Evolutionary conservation across 345 rosid genomes (phyloP).

Genomic region (Erysimum cheiranthoides): DNA sequence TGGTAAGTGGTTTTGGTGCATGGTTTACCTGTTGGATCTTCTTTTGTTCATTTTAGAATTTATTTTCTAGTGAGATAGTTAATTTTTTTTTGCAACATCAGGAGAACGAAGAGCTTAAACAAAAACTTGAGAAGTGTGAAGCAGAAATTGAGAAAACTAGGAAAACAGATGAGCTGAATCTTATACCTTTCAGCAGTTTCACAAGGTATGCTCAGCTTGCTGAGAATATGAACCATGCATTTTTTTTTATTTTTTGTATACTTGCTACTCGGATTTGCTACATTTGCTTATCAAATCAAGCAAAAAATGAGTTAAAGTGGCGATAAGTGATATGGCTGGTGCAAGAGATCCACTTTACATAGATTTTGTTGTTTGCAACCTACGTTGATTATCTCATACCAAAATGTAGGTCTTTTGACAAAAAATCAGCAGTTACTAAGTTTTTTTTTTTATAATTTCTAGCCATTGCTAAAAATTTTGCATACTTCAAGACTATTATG

Average conservation of each 20-base stretch:
- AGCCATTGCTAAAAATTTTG: conserved; percentile 2
- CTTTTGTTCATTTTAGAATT: not conserved
- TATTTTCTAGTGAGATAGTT: conserved; percentile 19
- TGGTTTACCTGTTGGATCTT: conserved; percentile 13
- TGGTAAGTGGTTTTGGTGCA: conserved; percentile 18
- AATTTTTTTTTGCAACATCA: conserved; percentile 43
- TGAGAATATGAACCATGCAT: conserved; percentile 16
- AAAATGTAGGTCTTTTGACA: conserved; percentile 19
- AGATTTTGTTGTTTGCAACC: conserved; percentile 5
- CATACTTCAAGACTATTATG: not conserved
- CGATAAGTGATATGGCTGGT: conserved; percentile 14
- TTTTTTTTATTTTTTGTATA: conserved; percentile 2
- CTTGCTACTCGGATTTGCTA: conserved; percentile 18
- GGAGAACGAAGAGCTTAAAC: conserved; percentile 74
- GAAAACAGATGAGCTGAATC: conserved; percentile 70
- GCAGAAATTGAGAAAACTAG: conserved; percentile 74
- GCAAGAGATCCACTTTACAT: conserved; percentile 12
- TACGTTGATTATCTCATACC: not conserved
- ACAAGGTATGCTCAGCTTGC: conserved; percentile 52
- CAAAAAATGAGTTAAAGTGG: conserved; percentile 10
- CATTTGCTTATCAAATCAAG: conserved; percentile 17
- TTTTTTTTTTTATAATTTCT: not conserved
- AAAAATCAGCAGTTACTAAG: conserved; percentile 3
- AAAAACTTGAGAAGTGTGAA: conserved; percentile 75
- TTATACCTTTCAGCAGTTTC: conserved; percentile 74